phyloP scores from a whole-genome alignment of 768 basidiomycete species.

The Mycena filopes region DNA sequence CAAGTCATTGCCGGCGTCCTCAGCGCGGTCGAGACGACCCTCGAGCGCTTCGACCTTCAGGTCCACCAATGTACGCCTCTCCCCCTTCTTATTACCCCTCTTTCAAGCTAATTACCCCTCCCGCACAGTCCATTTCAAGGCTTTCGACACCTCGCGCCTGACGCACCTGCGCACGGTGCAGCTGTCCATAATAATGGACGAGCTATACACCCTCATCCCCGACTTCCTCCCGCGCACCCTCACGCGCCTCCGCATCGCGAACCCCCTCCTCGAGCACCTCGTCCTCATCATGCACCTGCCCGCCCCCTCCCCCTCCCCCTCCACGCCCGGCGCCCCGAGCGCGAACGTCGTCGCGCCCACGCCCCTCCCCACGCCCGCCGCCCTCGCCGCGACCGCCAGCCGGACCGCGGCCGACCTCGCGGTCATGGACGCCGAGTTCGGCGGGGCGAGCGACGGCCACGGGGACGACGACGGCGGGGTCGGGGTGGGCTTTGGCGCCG shows the following conservation, averaged over 20 bases:
- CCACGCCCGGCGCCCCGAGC: neutral
- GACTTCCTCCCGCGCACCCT: conserved; percentile 4
- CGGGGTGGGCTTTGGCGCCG: neutral
- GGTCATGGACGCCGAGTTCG: conserved; percentile 4
- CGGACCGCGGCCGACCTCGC: too few species aligned
- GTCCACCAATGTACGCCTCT: conserved; percentile 19
- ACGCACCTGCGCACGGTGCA: conserved; percentile 4
- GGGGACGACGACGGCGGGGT: neutral
- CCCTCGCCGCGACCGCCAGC: too few species aligned
- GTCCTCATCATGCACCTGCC: conserved; percentile 15
- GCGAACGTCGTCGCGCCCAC: neutral
- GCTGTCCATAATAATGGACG: conserved; percentile 21
- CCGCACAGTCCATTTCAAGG: neutral
- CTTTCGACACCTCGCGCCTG: conserved; percentile 12
- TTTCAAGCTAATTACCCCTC: neutral
- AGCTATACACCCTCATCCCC: neutral
- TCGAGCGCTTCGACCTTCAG: conserved; percentile 26
- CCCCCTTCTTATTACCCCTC: neutral
- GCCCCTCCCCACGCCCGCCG: too few species aligned
- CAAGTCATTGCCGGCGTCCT: conserved; percentile 7
- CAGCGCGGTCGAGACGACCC: conserved; percentile 9
- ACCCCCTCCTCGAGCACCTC: conserved; percentile 12
- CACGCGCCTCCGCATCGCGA: neutral
- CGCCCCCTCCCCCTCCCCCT: neutral
- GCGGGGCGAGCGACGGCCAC: neutral